These are phyloP conservation scores for Chrysopogon serrulatus DNA, from an alignment of 176 grass and related monocot genomes.

Conservation along the genomic window DNA sequence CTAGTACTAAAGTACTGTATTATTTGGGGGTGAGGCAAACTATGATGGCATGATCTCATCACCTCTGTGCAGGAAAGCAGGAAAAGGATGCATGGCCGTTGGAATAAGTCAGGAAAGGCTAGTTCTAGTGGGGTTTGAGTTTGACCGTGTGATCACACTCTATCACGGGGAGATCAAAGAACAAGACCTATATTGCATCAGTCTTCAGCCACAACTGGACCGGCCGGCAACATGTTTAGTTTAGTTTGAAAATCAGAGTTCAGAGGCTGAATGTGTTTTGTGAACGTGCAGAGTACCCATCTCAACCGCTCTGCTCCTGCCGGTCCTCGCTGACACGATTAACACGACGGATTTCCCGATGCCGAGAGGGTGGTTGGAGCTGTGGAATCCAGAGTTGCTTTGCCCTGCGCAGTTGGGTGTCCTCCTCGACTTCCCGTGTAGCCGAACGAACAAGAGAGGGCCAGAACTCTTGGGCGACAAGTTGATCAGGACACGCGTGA, in stretches of 20 bases:
- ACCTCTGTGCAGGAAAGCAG: neutral
- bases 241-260: neutral
- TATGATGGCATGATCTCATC: constrained; percentile 21
- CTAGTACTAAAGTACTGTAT: neutral
- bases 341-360: neutral
- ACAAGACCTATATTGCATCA: neutral
- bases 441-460: neutral
- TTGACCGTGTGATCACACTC: constrained; percentile 7
- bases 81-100: neutral
- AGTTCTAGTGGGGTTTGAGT: neutral
- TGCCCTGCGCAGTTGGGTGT: neutral
- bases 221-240: neutral
- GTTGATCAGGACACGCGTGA: neutral
- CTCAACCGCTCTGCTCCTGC: neutral
- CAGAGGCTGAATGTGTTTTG: neutral
- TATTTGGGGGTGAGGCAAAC: constrained; percentile 14
- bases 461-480: neutral
- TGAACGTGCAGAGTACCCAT: neutral
- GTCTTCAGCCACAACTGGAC: neutral
- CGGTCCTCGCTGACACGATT: neutral
- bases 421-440: neutral
- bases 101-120: neutral
- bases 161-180: neutral
- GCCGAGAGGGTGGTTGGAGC: neutral
- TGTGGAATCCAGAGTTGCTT: neutral